Evolutionary conservation across 805 yeast genomes (phyloP), one percentile per base, ranked within the genome.

Genomic region (Ogataea neopini): DNA sequence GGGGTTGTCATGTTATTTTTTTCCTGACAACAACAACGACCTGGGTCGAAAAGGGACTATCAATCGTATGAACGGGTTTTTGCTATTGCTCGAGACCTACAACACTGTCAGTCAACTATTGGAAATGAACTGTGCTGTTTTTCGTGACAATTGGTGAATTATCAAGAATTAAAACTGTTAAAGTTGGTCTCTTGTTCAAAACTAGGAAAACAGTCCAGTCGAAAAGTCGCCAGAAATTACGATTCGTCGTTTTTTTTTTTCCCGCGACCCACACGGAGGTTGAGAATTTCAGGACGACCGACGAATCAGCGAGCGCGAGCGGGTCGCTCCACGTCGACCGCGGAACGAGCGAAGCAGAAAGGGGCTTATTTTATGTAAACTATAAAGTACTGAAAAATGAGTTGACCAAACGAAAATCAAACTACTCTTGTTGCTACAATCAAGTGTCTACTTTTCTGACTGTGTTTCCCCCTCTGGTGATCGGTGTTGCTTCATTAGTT

Each of bases 231-330:
- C 37, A 34, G 33, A 39, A 39, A 26, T 25, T 39, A 39, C 42
- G 42, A 39, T 28, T 39, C 42, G 42, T 39, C 42, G 33, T 39
- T 39, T 39, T 39, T 39, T 36, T 30, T 34, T 34, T 34, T 36
- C 40, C 29, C 40, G 40, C 40, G 40, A 36, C 40, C 29, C 29
- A 36, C 26, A 36, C 18, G 40, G 40, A 8, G 33, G 17, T 15
- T 17, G 30, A 28, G 30, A 39, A 28, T 39, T 39, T 39, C 42
- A 39, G 32, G 42, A 39, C 42, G 42, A 39, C 42, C 42, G 42
- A 39, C 42, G 34, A 39, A 39, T 39, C 42, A 39, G 33, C 25
- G 42, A 14, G 34, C 33, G 40, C 30, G 30, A 28, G 30, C 14
- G 14, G 10, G 30, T 28, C 25, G 25, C 25, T 22, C 25, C 11